Base-by-base conservation (phyloP, 2,329 filamentous ascomycete species). In the Xylariaceae sp. region DNA sequence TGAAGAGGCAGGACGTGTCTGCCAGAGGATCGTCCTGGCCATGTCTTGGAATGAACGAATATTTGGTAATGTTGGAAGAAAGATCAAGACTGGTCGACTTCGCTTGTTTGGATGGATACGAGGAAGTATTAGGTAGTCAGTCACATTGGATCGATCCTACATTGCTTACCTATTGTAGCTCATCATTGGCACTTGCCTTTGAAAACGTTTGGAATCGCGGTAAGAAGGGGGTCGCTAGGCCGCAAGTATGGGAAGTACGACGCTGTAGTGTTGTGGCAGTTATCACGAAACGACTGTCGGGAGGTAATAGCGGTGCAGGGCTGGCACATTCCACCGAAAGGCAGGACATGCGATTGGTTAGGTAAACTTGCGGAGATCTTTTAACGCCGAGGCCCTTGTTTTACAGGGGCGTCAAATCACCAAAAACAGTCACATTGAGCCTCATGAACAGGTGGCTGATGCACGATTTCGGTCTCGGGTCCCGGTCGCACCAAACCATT, bases 11-110 rank as follows among this genome's bases (percentile, higher is more conserved):
- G 65, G 65, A 54, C 58, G 51, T 49, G 54, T 54, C 56, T 45
- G 50, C 45, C n/a, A 52, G 58, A 54, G 60, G 64, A 54, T 51
- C 48, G 48, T 40, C 50, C 44, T 43, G 47, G 65, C 64, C 65
- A 66, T 68, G 18, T 43, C 40, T 49, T 61, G 66, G 66, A 67
- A 68, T 67, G 66, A 44, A 40, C 20, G 21, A 44, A 20, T 37
- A 20, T 42, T 20, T 41, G 40, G 47, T 45, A 48, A 56, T 29
- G 47, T 47, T 40, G 41, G 40, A 32, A 41, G 46, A 10, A 37
- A 23, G 37, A 50, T 56, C 50, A 53, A 54, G 50, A 52, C 56
- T 42, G 48, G 52, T 42, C 44, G 44, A 50, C 52, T 52, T 61
- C 50, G 44, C 18, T 21, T 32, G 21, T 54, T 57, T 59, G 44